Conservation (phyloP, 1,284 basidiomycete species). For the Papiliotrema fonsecae region DNA sequence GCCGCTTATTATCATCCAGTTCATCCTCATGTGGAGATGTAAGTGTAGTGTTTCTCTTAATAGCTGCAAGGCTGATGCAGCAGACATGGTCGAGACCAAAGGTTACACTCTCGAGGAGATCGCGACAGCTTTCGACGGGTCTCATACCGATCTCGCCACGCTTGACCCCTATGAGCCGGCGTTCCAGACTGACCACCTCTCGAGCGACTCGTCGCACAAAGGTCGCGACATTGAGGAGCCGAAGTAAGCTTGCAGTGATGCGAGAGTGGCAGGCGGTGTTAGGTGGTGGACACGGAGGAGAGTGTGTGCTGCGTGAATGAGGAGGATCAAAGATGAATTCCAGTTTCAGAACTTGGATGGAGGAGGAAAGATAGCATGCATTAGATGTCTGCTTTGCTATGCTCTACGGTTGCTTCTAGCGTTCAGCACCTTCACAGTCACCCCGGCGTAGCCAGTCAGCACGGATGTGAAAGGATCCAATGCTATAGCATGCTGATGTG, state of each 20-base stretch:
- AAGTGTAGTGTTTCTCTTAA: slow-evolving; percentile 5
- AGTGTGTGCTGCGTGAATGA: too few relatives aligned
- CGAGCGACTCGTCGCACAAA: neutral
- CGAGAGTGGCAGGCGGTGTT: neutral
- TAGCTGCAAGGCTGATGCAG: neutral
- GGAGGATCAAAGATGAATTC: too few relatives aligned
- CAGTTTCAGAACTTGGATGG: too few relatives aligned
- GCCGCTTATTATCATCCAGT: slow-evolving; percentile 41
- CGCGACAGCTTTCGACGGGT: slow-evolving; percentile 37
- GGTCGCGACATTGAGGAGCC: neutral
- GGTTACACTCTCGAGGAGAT: slow-evolving; percentile 48
- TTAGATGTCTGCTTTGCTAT: too few relatives aligned
- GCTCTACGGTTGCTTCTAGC: too few relatives aligned
- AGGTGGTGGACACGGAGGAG: neutral
- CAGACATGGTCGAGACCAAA: slow-evolving; percentile 46
- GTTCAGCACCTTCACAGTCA: too few relatives aligned
- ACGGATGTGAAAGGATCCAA: too few relatives aligned
- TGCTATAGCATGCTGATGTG: too few relatives aligned
- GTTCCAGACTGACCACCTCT: neutral
- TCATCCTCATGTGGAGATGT: slow-evolving; percentile 31
- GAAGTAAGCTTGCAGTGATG: neutral
- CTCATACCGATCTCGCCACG: slow-evolving; percentile 7
- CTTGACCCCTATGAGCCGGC: neutral
- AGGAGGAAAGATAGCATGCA: too few relatives aligned
- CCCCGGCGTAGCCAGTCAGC: too few relatives aligned